Conservation (phyloP, 495 filamentous ascomycete species). For the Parathielavia hyrcaniae region DNA sequence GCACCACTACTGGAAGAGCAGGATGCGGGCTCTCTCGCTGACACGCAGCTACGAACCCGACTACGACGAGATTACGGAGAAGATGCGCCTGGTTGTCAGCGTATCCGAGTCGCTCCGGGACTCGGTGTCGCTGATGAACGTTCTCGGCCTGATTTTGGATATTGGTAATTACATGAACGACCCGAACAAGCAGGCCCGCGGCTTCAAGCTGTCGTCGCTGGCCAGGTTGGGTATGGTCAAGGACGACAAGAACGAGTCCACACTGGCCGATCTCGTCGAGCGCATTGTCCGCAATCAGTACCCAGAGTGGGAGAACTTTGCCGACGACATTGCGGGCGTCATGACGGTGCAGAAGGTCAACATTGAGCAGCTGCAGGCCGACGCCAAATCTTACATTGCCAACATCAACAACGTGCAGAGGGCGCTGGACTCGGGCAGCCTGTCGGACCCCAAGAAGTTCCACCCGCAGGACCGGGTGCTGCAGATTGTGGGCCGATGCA, state of each 20-base stretch:
- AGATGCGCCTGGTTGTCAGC: slow-evolving; percentile 71
- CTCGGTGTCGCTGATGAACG: slow-evolving; percentile 88
- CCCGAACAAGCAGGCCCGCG: slow-evolving; percentile 92
- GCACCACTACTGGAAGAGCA: slow-evolving; percentile 97
- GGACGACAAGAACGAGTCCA: slow-evolving; percentile 96
- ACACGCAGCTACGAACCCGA: slow-evolving; percentile 82
- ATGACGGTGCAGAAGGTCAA: slow-evolving; percentile 85
- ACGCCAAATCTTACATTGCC: slow-evolving; percentile 91
- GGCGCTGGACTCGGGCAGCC: slow-evolving; percentile 86
- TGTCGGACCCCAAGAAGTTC: slow-evolving; percentile 95
- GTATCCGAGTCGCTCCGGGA: slow-evolving; percentile 86
- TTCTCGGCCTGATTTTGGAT: slow-evolving; percentile 90
- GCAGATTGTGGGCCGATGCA: slow-evolving; percentile 81
- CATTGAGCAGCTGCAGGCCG: slow-evolving; percentile 79
- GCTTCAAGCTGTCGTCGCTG: slow-evolving; percentile 97
- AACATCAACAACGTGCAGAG: slow-evolving; percentile 90
- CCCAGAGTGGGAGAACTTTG: slow-evolving; percentile 87
- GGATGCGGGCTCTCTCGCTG: slow-evolving; percentile 82
- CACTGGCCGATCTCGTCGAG: slow-evolving; percentile 94
- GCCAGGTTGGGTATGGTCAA: slow-evolving; percentile 94
- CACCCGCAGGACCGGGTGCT: slow-evolving; percentile 93
- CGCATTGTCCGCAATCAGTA: slow-evolving; percentile 95
- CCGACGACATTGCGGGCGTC: slow-evolving; percentile 78
- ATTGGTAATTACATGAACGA: slow-evolving; percentile 99
- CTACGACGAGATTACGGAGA: slow-evolving; percentile 82